Base-by-base conservation (phyloP, 2,329 filamentous ascomycete species). In the Ilyonectria sp. region DNA sequence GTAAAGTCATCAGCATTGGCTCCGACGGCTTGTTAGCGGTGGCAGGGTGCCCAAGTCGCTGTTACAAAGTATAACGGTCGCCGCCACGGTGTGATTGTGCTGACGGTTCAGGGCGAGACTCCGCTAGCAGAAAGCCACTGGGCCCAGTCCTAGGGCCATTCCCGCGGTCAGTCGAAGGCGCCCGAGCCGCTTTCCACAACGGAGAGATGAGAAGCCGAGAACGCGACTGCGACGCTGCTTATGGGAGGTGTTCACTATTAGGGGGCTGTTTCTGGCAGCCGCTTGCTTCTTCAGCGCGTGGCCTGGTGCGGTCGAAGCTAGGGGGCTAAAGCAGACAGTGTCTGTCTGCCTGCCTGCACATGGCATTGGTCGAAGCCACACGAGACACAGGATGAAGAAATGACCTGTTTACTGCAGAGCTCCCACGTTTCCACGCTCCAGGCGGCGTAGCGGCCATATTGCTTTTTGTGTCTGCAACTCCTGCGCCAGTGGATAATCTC, bases 81-180 rank as follows among this genome's bases (percentile, higher is more conserved):
- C 29, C 46, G 52, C 53, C 44, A 43, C 61, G 58, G 57, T 50
- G 49, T 46, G 63, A 61, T 60, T 40, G 46, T 55, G 44, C n/a
- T 33, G 19, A 29, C 49, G 19, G 33, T 49, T 43, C 26, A 50
- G 63, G 58, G 63, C 58, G 17, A 61, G 46, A 57, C 46, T 58
- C 19, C 31, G 52, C 58, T 66, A 54, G 58, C 52, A 35, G 52
- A 19, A 54, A 66, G 58, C 44, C 50, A 65, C 44, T 26, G 9
- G 46, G 43, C 23, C 33, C 40, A 37, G 59, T 54, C 37, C 8
- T 33, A 23, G 23, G 23, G 4, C 23, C 23, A 23, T 3, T 23
- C 23, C 23, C 4, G 11, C 7, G 49, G 26, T 5, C 26, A 26
- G 26, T 26, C 29, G 19, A 8, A 4, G 40, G 40, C 15, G 40